These are phyloP conservation scores for Lactarius vividus DNA, from an alignment of 768 basidiomycete genomes.

Conservation along the genomic window DNA sequence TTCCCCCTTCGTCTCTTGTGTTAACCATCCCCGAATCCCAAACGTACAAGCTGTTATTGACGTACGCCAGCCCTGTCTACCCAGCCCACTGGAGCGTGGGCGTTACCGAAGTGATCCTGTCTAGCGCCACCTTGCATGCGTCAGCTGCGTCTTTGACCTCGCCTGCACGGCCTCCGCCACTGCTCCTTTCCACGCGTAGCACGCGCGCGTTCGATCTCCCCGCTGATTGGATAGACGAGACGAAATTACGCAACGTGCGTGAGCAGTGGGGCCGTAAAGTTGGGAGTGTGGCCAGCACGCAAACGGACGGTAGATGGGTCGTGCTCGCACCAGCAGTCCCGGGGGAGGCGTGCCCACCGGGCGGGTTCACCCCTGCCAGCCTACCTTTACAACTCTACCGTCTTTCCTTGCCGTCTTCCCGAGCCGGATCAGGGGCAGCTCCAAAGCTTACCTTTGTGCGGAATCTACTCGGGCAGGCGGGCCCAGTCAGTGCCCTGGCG, in stretches of 20 bases:
- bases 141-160: constrained; percentile 21
- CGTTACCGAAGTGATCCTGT: constrained; percentile 72
- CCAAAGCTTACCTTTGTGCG: constrained; percentile 73
- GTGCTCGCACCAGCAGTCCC: constrained; percentile 61
- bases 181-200: constrained; percentile 50
- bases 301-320: constrained; percentile 85
- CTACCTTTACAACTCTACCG: constrained; percentile 72
- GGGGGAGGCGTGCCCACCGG: constrained; percentile 5
- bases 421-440: constrained; percentile 45
- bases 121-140: constrained; percentile 29
- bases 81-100: constrained; percentile 80
- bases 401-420: constrained; percentile 53
- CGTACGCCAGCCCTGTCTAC: constrained; percentile 75
- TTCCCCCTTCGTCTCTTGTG: constrained; percentile 78
- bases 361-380: constrained; percentile 35
- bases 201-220: constrained; percentile 70
- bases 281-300: constrained; percentile 61
- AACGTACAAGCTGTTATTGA: constrained; percentile 70
- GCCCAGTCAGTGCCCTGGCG: constrained; percentile 63
- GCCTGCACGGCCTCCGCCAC: constrained; percentile 44
- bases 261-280: constrained; percentile 82
- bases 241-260: constrained; percentile 57
- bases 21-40: constrained; percentile 57
- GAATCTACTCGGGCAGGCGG: constrained; percentile 65
- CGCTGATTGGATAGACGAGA: constrained; percentile 66